Evolutionary conservation across 2,329 filamentous ascomycete genomes (phyloP), one percentile per base, ranked within the genome.

Genomic region (Phialophora verrucosa): DNA sequence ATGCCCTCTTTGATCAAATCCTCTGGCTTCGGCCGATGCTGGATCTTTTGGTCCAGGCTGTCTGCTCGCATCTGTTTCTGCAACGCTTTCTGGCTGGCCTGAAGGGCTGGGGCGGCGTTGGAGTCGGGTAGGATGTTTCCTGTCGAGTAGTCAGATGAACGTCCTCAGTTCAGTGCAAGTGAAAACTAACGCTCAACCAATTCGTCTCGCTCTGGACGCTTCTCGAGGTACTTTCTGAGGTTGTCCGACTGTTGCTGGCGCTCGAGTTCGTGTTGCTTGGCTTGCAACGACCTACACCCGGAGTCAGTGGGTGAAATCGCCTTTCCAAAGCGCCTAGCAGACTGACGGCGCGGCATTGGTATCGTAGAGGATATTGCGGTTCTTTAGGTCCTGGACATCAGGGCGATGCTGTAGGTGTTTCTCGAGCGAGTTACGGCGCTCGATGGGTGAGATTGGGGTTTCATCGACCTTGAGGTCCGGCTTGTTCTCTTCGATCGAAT

Each of bases 1-100:
- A 97, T 91, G 4, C 93, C 93, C 72, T 91, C 88, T 74, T 90
- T 88, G 65, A 97, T 83, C 69, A 97, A 82, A 59, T 90, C 85
- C 71, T 93, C 91, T 11, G 91, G 90, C 42, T 86, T 84, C 1
- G 93, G 93, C 23, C 93, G 86, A 73, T 90, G 85, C 74, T 90
- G 86, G 69, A 97, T 88, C 78, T 93, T 93, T 75, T 96, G 92
- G 78, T 96, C 95, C 69, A 97, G 84, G 63, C 85, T 90, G 78
- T 97, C 91, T 66, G 88, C 90, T 14, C 90, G 87, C 93, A 97
- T 97, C 78, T 92, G 90, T 77, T 89, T 92, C 78, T 93, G 88
- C 50, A 97, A 88, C 82, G 96, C 91, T 75, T 87, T 90, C 78
- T 95, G 92, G 69, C 92, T 88, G 63, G 90, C 92, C 75, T 90